Base-by-base conservation (phyloP, 768 basidiomycete species). In the Hysterangium stoloniferum region DNA sequence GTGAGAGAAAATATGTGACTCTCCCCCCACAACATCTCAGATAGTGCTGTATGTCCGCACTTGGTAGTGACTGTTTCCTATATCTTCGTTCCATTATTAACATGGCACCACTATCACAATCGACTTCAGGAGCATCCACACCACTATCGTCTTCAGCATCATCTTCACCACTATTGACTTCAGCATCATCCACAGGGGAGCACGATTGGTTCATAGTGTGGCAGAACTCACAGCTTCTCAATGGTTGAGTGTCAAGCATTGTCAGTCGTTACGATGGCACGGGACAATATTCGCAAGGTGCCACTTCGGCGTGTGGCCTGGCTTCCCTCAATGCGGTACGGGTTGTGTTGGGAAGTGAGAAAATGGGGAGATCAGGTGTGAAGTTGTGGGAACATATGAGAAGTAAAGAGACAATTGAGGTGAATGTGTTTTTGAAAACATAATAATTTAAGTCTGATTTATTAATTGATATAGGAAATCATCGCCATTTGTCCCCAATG, bases 321-420 rank as follows among this genome's bases (percentile, higher is more conserved):
- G 82, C 83, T 22, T 75, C 78, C 1, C 62, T 84, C 59, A 84
- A 84, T 59, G 83, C 79, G 54, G 78, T 75, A 8, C 68, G 80
- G 45, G 56, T 78, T 4, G 67, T 72, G 5, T 71, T 80, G 32
- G 66, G 57, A 38, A 62, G 61, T 19, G 67, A 72, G 45, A 56
- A 62, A 32, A 60, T 59, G 3, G 65, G 68, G 2, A 28, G 60
- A n/a, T 46, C 42, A 20, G 68, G 61, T 4, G 57, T 46, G 8
- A 57, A 54, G 24, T 57, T 77, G 24, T 46, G 75, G 12, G 45
- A 59, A 19, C 60, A 61, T 33, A 57, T 77, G 45, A 56, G 68
- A 50, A 56, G 61, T 34, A 60, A 61, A 24, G 60, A 62, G 42
- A 65, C 64, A 1, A 57, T 64, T 13, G 67, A 74, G 66, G 76